Base-by-base conservation (phyloP, 768 basidiomycete species). In the Gymnopilus junonius region DNA sequence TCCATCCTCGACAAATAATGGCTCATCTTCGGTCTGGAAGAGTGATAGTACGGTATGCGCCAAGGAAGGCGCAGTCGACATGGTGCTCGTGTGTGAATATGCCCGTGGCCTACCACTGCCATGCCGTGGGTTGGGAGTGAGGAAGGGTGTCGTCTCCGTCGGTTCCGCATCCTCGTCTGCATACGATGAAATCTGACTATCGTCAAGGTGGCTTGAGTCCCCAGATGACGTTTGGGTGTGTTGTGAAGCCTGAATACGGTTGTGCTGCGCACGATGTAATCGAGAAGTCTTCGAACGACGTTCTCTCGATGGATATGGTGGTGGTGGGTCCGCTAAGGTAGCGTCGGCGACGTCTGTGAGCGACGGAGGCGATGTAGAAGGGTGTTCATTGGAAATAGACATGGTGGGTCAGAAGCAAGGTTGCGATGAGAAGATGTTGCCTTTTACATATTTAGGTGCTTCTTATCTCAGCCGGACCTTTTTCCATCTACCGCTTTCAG, bases 1-100 rank as follows among this genome's bases (percentile, higher is more conserved):
- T 15, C 66, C 67, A 8, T 82, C 82, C 35, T 73, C 75, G 37
- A 77, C 80, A 32, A 77, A 63, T 25, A 56, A 62, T 27, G 66
- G 71, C 17, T 79, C 79, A 35, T 78, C 78, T 7, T 88, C 87
- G 6, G 79, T 75, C 4, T 82, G 80, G 69, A 92, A 90, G n/a
- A 93, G 80, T 0, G 90, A 91, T 4, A 89, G 69, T 37, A 93
- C 75, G 0, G 89, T 92, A 34, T 89, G 91, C 4, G 86, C 83
- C 8, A 93, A 76, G 2, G 88, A 90, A 5, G 88, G 88, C 2
- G 87, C 83, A 12, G 75, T 79, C 3, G 88, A 91, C 7, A 71
- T 77, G 0, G 73, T 75, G 74, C 88, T 90, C 0, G 84, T 78
- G 61, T 84, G 79, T 1, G 91, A 92, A 57, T 81, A 69, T 2